Base-by-base conservation (phyloP, 2,329 filamentous ascomycete species). In the Endocalyx cinctus region DNA sequence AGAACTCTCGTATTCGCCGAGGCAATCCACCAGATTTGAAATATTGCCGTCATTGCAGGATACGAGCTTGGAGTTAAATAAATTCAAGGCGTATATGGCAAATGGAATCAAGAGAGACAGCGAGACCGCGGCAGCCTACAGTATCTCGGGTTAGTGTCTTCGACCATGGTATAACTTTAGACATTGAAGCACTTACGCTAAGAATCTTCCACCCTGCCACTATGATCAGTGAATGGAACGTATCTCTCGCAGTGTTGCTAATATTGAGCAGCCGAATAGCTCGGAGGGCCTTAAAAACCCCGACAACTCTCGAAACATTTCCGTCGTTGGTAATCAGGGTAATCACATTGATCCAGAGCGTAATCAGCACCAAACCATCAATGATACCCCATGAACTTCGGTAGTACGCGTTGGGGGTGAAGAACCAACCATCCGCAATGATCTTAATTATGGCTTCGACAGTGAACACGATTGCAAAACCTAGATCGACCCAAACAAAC, bases 301-400 rank as follows among this genome's bases (percentile, higher is more conserved):
- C 94, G 23, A 97, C 86, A 13, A 88, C 87, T 57, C 92, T 74
- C 5, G 90, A 94, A 34, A 96, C 82, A 35, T 82, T 82, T 26
- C 87, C 87, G 45, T 94, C 84, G 35, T 88, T 81, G 51, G 77
- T 75, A 34, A 98, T 70, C 2, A 90, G 79, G 1, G 89, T 92
- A 29, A 82, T 69, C 31, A 98, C 87, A 51, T 94, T 97, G 55
- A 96, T 83, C 90, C 92, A 97, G 7, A 98, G 74, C 0, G 92
- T 97, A 35, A 95, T 67, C 33, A 98, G 69, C 45, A 98, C 92
- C 27, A 97, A 62, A 1, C 84, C 87, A 54, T 98, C 92, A 45
- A 98, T 96, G 41, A 95, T 81, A 6, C 92, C 94, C 92, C 92
- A 98, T 0, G 89, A 90, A 54, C 90, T 90, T 50, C 92, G 82